Conservation (phyloP, 768 basidiomycete species). For the Amanita rimosa region DNA sequence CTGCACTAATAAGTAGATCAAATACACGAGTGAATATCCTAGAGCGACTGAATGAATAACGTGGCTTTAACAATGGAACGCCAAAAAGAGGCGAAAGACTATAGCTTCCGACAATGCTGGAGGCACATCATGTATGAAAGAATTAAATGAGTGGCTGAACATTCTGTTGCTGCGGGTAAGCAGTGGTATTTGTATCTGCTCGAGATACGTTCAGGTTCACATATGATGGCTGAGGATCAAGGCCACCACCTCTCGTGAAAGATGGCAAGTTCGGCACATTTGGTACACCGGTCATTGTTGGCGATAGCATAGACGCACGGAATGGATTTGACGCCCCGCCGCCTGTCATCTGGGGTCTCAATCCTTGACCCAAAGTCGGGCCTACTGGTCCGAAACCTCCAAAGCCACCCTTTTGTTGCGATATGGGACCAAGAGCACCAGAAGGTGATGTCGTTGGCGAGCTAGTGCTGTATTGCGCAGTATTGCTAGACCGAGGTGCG, state of each 20-base stretch:
- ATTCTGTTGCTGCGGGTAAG: slow-evolving; percentile 2
- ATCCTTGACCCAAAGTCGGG: slow-evolving; percentile 32
- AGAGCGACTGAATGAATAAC: neutral
- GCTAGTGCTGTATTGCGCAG: slow-evolving; percentile 7
- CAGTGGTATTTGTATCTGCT: neutral
- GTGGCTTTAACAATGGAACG: neutral
- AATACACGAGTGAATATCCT: neutral
- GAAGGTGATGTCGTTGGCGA: slow-evolving; percentile 7
- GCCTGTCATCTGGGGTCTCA: slow-evolving; percentile 56
- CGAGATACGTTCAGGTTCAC: neutral
- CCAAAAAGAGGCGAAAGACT: neutral
- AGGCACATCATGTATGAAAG: neutral
- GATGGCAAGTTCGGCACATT: slow-evolving; percentile 4
- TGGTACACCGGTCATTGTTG: slow-evolving; percentile 7
- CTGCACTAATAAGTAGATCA: slow-evolving; percentile 2
- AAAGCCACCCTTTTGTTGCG: slow-evolving; percentile 31
- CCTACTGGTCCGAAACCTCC: slow-evolving; percentile 23
- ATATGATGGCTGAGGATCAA: neutral
- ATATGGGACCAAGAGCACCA: slow-evolving; percentile 6
- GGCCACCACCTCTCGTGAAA: neutral
- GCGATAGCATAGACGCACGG: slow-evolving; percentile 42
- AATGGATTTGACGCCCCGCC: slow-evolving; percentile 56
- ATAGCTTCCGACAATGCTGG: neutral
- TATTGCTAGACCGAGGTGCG: slow-evolving; percentile 12
- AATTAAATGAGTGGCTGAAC: slow-evolving; percentile 5